Percentiles rank a stretch among this genome's conserved stretches.
Conservation (phyloP, 306 rosid genomes). For the Acacia crassicarpa region DNA sequence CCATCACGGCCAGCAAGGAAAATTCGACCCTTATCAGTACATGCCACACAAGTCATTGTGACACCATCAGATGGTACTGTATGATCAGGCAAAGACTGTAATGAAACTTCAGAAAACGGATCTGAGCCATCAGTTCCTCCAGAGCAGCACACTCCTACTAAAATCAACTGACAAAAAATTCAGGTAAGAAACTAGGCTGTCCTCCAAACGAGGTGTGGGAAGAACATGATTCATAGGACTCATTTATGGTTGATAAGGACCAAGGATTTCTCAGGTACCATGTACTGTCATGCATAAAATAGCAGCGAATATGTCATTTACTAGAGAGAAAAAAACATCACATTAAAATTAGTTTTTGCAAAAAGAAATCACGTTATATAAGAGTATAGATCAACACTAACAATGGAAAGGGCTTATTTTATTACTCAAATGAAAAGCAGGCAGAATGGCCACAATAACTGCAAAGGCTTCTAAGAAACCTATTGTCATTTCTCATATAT, state of each 20-base stretch:
- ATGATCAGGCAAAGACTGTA: conserved; percentile 92
- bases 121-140: conserved; percentile 82
- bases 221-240: conserved; percentile 12
- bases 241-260: conserved; percentile 8
- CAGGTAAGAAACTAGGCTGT: conserved; percentile 36
- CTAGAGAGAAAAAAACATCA: conserved; percentile 17
- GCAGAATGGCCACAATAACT: not conserved
- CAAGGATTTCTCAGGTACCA: not conserved
- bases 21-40: conserved; percentile 90
- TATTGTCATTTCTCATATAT: not conserved
- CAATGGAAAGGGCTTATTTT: not conserved
- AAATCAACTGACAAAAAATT: conserved; percentile 65
- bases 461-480: not conserved
- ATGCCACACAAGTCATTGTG: conserved; percentile 87
- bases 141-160: conserved; percentile 94
- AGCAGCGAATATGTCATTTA: conserved; percentile 12
- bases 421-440: not conserved
- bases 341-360: not conserved
- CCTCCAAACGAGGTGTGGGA: conserved; percentile 8
- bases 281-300: conserved; percentile 1
- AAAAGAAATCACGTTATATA: not conserved
- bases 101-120: conserved; percentile 86
- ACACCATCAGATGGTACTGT: conserved; percentile 88
- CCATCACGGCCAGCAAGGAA: conserved; percentile 97
- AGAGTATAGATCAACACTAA: not conserved